Evolutionary conservation across 345 rosid genomes (phyloP).

Genomic region (Syzygium aromaticum): DNA sequence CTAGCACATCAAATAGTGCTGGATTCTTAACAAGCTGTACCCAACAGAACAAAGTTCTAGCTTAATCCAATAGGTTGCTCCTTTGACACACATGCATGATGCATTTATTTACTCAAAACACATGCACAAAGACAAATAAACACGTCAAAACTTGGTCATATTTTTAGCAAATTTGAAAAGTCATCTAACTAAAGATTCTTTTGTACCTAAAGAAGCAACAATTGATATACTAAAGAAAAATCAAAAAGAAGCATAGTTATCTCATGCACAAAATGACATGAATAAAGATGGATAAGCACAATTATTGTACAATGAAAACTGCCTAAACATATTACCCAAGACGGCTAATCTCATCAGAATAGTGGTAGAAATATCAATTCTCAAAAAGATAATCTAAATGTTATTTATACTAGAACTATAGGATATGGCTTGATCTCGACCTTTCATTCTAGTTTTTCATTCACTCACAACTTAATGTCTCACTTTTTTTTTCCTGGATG

Average conservation of each 20-base stretch:
- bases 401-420: background rate
- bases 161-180: background rate
- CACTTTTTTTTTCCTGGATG: background rate
- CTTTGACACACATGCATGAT: background rate
- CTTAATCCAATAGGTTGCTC: background rate
- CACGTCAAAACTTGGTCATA: background rate
- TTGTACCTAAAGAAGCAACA: background rate
- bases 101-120: background rate
- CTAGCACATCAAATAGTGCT: conserved; percentile 91
- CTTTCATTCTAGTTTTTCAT: background rate
- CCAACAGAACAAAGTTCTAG: background rate
- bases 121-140: background rate
- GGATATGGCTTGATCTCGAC: background rate
- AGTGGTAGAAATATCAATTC: background rate
- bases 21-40: conserved; percentile 98
- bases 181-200: background rate
- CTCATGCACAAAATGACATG: background rate
- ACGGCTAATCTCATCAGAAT: background rate
- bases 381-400: background rate
- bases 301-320: background rate
- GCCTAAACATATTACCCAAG: background rate
- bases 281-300: background rate
- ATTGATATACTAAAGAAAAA: background rate
- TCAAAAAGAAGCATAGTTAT: background rate
- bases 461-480: background rate